Evolutionary conservation across 129 eudicot species (phyloP).

Genomic region (Saussurea involucrata): DNA sequence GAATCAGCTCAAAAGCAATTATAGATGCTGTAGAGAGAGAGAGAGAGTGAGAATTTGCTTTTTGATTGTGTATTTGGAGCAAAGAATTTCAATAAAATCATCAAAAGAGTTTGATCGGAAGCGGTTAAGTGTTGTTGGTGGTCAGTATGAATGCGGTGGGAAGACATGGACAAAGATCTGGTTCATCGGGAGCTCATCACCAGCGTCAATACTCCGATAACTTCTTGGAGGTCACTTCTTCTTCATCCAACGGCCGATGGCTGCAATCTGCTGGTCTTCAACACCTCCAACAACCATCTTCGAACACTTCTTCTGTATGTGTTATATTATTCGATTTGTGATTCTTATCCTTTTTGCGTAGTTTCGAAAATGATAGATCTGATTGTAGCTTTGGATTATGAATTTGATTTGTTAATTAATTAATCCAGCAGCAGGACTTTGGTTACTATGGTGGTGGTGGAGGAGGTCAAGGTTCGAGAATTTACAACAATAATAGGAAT

Average conservation of each 20-base stretch:
- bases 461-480: constrained; percentile 66
- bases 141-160: constrained; percentile 69
- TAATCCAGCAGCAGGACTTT: constrained; percentile 48
- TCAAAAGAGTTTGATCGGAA: constrained; percentile 1
- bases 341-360: background rate
- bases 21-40: constrained; percentile 4
- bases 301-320: constrained; percentile 44
- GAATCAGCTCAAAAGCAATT: constrained; percentile 4
- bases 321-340: constrained; percentile 19
- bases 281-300: constrained; percentile 67
- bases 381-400: background rate
- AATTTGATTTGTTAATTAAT: constrained; percentile 17
- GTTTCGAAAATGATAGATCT: constrained; percentile 31
- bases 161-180: constrained; percentile 74
- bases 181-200: constrained; percentile 72
- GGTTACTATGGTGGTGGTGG: constrained; percentile 78
- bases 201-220: constrained; percentile 90
- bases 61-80: background rate
- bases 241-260: constrained; percentile 81
- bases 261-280: constrained; percentile 90
- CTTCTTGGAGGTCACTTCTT: constrained; percentile 46
- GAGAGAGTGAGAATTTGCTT: background rate
- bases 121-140: background rate
- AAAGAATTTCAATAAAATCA: constrained; percentile 1
- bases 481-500: constrained; percentile 44